A percentile compares a stretch with the other conserved stretches of the same genome.
phyloP scores from a whole-genome alignment of 2,329 filamentous ascomycete genomes.

The Pseudogymnoascus sp. region DNA sequence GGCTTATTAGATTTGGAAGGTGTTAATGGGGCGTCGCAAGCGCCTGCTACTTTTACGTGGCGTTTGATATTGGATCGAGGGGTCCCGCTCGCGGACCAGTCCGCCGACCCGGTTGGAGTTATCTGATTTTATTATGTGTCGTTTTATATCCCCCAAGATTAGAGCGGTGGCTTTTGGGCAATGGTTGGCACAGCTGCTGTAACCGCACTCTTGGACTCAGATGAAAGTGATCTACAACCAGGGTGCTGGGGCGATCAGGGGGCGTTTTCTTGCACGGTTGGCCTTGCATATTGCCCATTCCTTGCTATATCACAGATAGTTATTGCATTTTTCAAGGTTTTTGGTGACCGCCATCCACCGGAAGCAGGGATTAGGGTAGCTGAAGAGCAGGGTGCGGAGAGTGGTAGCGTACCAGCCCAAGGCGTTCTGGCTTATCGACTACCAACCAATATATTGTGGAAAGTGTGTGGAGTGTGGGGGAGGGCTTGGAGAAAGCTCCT shows the following conservation, averaged over 20 bases:
- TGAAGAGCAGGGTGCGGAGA: conserved; percentile 8
- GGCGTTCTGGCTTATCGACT: conserved; percentile 1
- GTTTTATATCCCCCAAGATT: conserved; percentile 9
- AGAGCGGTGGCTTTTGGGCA: not conserved
- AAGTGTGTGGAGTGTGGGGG: conserved; percentile 1
- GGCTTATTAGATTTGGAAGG: not conserved
- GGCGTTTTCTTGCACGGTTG: conserved; percentile 9
- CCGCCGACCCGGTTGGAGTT: conserved; percentile 8
- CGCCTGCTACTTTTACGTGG: not conserved
- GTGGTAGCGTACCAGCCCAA: conserved; percentile 9
- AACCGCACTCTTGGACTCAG: conserved; percentile 4
- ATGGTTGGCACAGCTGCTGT: conserved; percentile 2
- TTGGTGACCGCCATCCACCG: not conserved
- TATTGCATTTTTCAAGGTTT: conserved; percentile 5
- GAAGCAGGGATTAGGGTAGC: conserved; percentile 7
- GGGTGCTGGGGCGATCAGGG: conserved; percentile 9
- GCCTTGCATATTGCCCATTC: not conserved
- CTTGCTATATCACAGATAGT: not conserved
- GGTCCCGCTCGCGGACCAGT: conserved; percentile 4
- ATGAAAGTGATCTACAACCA: conserved; percentile 8
- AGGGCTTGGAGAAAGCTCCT: not conserved
- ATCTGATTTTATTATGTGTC: conserved; percentile 6
- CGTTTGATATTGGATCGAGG: conserved; percentile 6
- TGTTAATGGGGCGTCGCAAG: conserved; percentile 6
- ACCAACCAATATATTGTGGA: conserved; percentile 1